phyloP scores from a whole-genome alignment of 1,284 basidiomycete species.

The Leccinum cinnamomeum region DNA sequence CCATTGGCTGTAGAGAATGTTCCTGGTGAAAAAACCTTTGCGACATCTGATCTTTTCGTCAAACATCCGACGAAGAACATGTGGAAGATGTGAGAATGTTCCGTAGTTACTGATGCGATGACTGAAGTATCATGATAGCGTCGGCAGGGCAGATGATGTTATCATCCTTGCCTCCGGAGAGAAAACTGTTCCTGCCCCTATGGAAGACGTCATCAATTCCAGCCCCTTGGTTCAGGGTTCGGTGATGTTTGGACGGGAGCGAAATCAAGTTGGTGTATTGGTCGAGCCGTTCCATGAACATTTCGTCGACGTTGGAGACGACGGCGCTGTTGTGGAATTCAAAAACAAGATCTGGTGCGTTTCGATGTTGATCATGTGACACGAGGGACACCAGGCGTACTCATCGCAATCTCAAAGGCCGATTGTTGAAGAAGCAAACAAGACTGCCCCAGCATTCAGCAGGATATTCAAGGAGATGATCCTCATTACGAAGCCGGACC shows the following conservation, averaged over 20 bases:
- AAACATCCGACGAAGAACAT: slow-evolving; percentile 33
- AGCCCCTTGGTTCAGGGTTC: slow-evolving; percentile 27
- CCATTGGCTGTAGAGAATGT: slow-evolving; percentile 30
- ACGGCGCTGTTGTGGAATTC: slow-evolving; percentile 1
- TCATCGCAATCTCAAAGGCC: slow-evolving; percentile 16
- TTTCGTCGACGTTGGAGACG: slow-evolving; percentile 23
- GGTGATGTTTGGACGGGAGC: slow-evolving; percentile 25
- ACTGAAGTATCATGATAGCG: slow-evolving; percentile 5
- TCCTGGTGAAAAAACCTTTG: slow-evolving; percentile 29
- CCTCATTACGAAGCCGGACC: slow-evolving; percentile 15
- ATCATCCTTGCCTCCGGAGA: slow-evolving; percentile 30
- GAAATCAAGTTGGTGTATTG: slow-evolving; percentile 38
- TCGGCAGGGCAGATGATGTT: slow-evolving; percentile 28
- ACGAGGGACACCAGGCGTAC: background rate
- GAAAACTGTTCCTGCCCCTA: slow-evolving; percentile 29
- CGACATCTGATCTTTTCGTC: slow-evolving; percentile 29
- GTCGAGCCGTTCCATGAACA: slow-evolving; percentile 31
- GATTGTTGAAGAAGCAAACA: slow-evolving; percentile 24
- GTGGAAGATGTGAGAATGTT: slow-evolving; percentile 27
- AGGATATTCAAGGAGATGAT: slow-evolving; percentile 31
- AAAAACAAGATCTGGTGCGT: slow-evolving; percentile 11
- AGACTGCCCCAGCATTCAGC: slow-evolving; percentile 24
- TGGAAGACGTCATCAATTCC: slow-evolving; percentile 29
- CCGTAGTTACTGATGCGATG: background rate
- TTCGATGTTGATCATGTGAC: background rate